Percentiles rank a stretch among this genome's conserved stretches.
Conservation (phyloP, 768 basidiomycete species). For the Neoboletus brunneissimus region DNA sequence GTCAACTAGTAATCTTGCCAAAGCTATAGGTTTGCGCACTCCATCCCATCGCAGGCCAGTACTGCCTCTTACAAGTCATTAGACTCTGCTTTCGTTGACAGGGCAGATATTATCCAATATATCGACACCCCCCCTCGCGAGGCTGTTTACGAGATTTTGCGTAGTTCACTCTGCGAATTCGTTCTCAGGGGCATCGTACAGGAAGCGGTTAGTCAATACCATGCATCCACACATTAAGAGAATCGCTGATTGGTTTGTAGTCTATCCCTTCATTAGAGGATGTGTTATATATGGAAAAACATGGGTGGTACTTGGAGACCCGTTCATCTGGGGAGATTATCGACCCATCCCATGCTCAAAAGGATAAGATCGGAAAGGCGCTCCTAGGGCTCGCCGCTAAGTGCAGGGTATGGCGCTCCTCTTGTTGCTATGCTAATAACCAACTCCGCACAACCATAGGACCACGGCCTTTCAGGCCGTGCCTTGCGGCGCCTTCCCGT, state of each 20-base stretch:
- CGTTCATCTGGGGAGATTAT: conserved; percentile 5
- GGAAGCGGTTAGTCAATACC: conserved; percentile 47
- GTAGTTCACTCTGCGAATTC: conserved; percentile 79
- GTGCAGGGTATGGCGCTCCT: conserved; percentile 64
- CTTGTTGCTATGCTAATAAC: not conserved
- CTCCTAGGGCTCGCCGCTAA: conserved; percentile 67
- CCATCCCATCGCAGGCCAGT: not conserved
- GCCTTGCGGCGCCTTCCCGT: conserved; percentile 92
- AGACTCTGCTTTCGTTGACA: conserved; percentile 96
- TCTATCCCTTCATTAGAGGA: conserved; percentile 59
- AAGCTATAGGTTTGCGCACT: conserved; percentile 78
- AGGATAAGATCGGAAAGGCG: conserved; percentile 52
- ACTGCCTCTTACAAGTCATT: not conserved
- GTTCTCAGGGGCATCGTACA: conserved; percentile 68
- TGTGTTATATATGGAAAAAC: conserved; percentile 32
- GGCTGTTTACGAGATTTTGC: conserved; percentile 90
- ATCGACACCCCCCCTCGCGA: conserved; percentile 88
- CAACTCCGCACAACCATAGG: conserved; percentile 34
- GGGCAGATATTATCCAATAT: conserved; percentile 95
- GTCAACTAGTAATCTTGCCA: conserved; percentile 93
- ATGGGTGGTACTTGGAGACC: conserved; percentile 5
- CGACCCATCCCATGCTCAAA: conserved; percentile 42
- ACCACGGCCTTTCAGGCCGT: conserved; percentile 87
- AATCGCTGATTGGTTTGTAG: conserved; percentile 35
- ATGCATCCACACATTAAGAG: not conserved